Conservation (phyloP, 2,329 filamentous ascomycete genomes). For the Claviceps pazoutovae region DNA sequence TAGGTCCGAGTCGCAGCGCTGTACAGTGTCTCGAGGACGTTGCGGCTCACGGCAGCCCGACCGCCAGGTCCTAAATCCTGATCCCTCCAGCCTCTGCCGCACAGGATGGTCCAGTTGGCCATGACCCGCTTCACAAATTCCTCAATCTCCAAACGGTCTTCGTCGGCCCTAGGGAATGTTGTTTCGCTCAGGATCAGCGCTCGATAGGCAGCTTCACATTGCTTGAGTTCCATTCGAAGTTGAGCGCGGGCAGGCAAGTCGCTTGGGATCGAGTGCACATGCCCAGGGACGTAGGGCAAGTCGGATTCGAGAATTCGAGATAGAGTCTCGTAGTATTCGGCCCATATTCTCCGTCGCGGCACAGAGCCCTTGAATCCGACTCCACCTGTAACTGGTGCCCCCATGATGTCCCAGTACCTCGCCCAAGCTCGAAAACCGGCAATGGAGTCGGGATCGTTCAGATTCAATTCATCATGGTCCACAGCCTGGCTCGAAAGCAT, state of each 20-base stretch:
- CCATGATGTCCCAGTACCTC: conserved; percentile 48
- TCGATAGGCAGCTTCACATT: conserved; percentile 69
- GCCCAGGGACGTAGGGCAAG: conserved; percentile 42
- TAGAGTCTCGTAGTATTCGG: conserved; percentile 67
- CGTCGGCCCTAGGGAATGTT: conserved; percentile 70
- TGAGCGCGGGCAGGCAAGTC: conserved; percentile 45
- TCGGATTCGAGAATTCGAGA: conserved; percentile 61
- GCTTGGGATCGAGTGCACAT: conserved; percentile 24
- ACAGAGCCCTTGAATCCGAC: conserved; percentile 45
- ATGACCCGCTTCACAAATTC: conserved; percentile 67
- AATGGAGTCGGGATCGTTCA: conserved; percentile 39
- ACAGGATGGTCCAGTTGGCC: conserved; percentile 72
- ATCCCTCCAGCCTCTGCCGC: conserved; percentile 67
- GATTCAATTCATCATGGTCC: conserved; percentile 34
- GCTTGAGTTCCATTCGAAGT: conserved; percentile 64
- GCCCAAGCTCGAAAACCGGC: conserved; percentile 54
- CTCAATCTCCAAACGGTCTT: conserved; percentile 68
- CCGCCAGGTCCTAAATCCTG: conserved; percentile 71
- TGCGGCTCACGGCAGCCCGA: conserved; percentile 58
- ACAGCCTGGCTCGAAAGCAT: conserved; percentile 50
- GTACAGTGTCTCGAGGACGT: conserved; percentile 78
- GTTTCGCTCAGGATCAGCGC: conserved; percentile 63
- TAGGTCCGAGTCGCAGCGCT: conserved; percentile 85
- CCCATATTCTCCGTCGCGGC: conserved; percentile 61
- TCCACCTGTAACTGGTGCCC: conserved; percentile 35